Conservation (phyloP, 495 filamentous ascomycete species). For the Eremomyces bilateralis region DNA sequence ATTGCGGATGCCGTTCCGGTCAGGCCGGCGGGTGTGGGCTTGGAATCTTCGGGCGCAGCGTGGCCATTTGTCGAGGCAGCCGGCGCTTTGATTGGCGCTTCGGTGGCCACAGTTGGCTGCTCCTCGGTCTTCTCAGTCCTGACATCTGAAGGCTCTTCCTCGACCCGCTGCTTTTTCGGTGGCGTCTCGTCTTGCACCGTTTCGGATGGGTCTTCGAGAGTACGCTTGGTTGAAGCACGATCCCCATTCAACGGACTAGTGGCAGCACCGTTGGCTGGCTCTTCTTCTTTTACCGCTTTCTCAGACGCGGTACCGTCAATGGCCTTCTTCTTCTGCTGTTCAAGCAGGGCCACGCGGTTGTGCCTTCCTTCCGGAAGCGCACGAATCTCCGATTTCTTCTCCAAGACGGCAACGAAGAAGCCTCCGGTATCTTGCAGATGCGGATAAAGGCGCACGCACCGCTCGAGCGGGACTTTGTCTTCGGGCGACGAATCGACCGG, state of each 20-base stretch:
- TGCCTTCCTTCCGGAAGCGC: slow-evolving; percentile 51
- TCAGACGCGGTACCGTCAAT: slow-evolving; percentile 22
- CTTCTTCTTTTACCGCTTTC: slow-evolving; percentile 25
- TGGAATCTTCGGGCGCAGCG: not conserved
- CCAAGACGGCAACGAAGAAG: slow-evolving; percentile 89
- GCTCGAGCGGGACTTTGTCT: slow-evolving; percentile 50
- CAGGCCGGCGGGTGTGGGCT: not conserved
- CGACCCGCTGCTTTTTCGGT: not conserved
- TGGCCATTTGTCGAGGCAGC: not conserved
- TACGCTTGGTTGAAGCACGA: not conserved
- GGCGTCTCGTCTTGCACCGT: not conserved
- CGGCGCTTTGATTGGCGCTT: not conserved
- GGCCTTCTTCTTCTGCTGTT: slow-evolving; percentile 28
- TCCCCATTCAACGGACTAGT: not conserved
- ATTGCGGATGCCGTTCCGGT: not conserved
- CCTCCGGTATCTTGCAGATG: slow-evolving; percentile 90
- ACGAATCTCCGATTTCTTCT: slow-evolving; percentile 76
- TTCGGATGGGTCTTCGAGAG: not conserved
- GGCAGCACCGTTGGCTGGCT: not conserved
- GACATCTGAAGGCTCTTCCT: not conserved
- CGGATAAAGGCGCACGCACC: slow-evolving; percentile 81
- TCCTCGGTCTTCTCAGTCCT: too few species aligned
- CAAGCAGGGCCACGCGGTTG: slow-evolving; percentile 31
- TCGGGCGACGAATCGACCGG: slow-evolving; percentile 22
- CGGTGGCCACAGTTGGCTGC: not conserved